Evolutionary conservation across 768 basidiomycete species (phyloP).

Genomic region (Lactifluus subvellereus): DNA sequence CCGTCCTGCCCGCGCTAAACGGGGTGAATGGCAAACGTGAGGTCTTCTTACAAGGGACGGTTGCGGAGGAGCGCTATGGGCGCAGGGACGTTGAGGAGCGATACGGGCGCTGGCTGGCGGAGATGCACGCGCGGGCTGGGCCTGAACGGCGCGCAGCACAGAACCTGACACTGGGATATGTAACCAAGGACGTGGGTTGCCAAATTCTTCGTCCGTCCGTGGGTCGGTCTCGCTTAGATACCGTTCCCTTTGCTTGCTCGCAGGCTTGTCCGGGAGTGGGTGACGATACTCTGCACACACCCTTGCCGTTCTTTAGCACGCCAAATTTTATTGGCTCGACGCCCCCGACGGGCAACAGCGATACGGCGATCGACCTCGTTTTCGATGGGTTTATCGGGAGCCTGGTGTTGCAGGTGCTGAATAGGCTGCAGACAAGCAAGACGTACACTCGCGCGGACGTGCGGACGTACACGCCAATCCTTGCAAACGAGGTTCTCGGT

Average conservation of each 20-base stretch:
- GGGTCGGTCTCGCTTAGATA: background rate
- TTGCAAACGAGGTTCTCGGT: conserved; percentile 48
- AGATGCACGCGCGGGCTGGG: conserved; percentile 42
- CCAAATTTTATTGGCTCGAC: conserved; percentile 58
- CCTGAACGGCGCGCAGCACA: conserved; percentile 37
- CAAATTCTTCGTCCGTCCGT: background rate
- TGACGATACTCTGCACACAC: conserved; percentile 63
- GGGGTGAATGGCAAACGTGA: conserved; percentile 35
- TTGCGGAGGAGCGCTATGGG: conserved; percentile 39
- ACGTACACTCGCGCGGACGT: conserved; percentile 51
- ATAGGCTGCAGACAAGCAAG: conserved; percentile 45
- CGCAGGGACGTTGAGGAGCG: conserved; percentile 46
- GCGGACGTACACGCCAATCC: conserved; percentile 45
- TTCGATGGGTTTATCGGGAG: conserved; percentile 65
- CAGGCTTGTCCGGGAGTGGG: conserved; percentile 69
- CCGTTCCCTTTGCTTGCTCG: background rate
- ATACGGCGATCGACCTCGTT: conserved; percentile 61
- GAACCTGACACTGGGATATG: conserved; percentile 66
- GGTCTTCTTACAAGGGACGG: conserved; percentile 28
- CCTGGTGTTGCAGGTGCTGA: conserved; percentile 49
- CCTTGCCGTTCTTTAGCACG: conserved; percentile 48
- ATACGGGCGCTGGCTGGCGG: conserved; percentile 52
- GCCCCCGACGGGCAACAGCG: conserved; percentile 44
- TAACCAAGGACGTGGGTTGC: conserved; percentile 56
- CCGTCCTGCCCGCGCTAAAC: conserved; percentile 52